phyloP scores from a whole-genome alignment of 768 basidiomycete species.

The Podaxis sp. region DNA sequence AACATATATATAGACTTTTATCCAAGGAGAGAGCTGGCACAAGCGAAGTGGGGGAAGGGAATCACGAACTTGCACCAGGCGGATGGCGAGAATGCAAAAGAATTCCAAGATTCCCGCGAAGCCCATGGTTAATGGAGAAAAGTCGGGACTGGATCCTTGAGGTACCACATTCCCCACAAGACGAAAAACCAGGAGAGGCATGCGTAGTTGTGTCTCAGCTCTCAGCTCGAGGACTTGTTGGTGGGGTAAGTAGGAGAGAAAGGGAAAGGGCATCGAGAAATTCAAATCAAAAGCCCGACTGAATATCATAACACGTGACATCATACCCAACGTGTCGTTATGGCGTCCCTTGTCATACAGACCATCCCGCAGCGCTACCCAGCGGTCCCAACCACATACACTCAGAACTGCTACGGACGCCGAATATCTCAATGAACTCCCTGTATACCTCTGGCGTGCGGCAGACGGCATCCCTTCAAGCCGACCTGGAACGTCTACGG shows the following conservation, averaged over 20 bases:
- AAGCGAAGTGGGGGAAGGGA: background rate
- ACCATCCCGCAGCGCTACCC: background rate
- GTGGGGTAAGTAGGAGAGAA: too few species aligned
- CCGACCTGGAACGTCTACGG: slow-evolving; percentile 82
- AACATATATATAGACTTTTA: background rate
- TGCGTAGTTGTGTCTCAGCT: too few species aligned
- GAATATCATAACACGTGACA: background rate
- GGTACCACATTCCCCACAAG: too few species aligned
- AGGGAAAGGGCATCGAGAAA: background rate
- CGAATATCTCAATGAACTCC: slow-evolving; percentile 70
- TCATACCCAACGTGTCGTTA: slow-evolving; percentile 20
- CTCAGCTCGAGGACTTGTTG: too few species aligned
- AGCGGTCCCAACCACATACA: too few species aligned
- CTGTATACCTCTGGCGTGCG: slow-evolving; percentile 92
- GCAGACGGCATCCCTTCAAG: slow-evolving; percentile 85
- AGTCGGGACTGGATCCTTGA: background rate
- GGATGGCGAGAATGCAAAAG: background rate
- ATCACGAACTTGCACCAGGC: background rate
- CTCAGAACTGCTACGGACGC: too few species aligned
- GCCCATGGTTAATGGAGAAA: background rate
- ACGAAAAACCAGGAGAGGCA: too few species aligned
- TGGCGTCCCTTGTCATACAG: slow-evolving; percentile 2
- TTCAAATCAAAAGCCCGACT: background rate
- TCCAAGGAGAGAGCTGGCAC: background rate
- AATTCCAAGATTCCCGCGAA: background rate